Evolutionary conservation across 2,329 filamentous ascomycete species (phyloP), one percentile per base, ranked within the genome.

Genomic region (Trichophyton equinum): DNA sequence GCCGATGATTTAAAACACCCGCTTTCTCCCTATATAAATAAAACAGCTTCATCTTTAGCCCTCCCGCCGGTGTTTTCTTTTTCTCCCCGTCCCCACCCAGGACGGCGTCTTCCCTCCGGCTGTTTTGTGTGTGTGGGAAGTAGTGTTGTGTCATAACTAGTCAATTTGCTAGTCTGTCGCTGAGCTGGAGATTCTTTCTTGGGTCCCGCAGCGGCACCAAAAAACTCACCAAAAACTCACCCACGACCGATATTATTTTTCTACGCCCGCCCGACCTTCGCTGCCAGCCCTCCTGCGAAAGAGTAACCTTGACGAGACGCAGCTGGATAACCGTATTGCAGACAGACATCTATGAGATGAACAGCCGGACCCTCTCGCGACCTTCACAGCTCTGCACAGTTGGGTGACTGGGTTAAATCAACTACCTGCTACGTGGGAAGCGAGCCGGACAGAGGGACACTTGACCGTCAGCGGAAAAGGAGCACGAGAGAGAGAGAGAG

Each of bases 151-250:
- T 57, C 55, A 57, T 57, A 22, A 3, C 22, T 18, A 36, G 40
- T 7, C 6, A 18, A 18, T 7, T 2, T 13, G 5, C 25, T 27
- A 27, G 25, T 27, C 25, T 0, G 27, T 7, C 2, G 27, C 6
- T 30, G 15, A 30, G 30, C 51, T 20, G 4, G 25, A 11, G 51
- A 25, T 11, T 57, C 55, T 44, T 44, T 22, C 18, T 40, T 44
- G 38, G 40, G 40, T 42, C 55, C 40, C 55, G 55, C 55, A 42
- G 40, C 40, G 55, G 55, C 55, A 57, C 55, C 15, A 57, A 57
- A 40, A 38, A 38, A 38, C 33, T 38, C 33, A 38, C 33, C 33
- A 6, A 38, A 9, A 38, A 38, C 33, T 38, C 33, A 38, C 33
- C 33, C 33, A 38, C 27, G 33, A 38, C 33, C 11, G 11, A 36